phyloP scores from a whole-genome alignment of 192 early-diverging fungal species.

The Powellomyces hirtus region DNA sequence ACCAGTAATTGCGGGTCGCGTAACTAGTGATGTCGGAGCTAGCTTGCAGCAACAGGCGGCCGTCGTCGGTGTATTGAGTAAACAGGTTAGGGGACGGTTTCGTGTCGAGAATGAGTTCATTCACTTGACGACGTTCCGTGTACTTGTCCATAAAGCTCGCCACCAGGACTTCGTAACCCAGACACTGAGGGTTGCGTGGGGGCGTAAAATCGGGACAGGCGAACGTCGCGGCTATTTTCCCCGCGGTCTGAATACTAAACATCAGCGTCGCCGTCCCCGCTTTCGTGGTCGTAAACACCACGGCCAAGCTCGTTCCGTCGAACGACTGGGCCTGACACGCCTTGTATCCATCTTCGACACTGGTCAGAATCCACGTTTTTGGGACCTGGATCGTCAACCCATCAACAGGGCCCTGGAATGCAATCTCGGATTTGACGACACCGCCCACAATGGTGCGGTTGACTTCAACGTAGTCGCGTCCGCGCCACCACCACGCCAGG shows the following conservation, averaged over 20 bases:
- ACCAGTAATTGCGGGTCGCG: not conserved
- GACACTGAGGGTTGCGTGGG: not conserved
- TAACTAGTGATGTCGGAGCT: not conserved
- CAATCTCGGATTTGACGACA: not conserved
- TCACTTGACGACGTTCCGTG: not conserved
- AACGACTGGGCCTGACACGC: constrained; percentile 1
- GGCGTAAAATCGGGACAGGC: not conserved
- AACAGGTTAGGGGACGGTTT: not conserved
- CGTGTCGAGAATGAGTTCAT: constrained; percentile 7
- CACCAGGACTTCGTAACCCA: not conserved
- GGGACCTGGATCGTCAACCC: not conserved
- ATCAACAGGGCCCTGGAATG: not conserved
- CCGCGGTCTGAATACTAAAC: not conserved
- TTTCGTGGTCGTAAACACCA: not conserved
- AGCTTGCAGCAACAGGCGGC: not conserved
- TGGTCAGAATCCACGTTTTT: not conserved
- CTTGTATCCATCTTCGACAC: not conserved
- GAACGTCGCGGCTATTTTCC: not conserved
- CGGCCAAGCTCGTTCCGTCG: not conserved
- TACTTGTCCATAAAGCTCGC: not conserved
- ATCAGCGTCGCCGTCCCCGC: constrained; percentile 3
- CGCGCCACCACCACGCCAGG: not conserved
- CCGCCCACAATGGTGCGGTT: not conserved
- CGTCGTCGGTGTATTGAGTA: not conserved
- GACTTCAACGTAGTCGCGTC: not conserved